Conservation (phyloP, 2,329 filamentous ascomycete genomes). For the Aphanocladium album region DNA sequence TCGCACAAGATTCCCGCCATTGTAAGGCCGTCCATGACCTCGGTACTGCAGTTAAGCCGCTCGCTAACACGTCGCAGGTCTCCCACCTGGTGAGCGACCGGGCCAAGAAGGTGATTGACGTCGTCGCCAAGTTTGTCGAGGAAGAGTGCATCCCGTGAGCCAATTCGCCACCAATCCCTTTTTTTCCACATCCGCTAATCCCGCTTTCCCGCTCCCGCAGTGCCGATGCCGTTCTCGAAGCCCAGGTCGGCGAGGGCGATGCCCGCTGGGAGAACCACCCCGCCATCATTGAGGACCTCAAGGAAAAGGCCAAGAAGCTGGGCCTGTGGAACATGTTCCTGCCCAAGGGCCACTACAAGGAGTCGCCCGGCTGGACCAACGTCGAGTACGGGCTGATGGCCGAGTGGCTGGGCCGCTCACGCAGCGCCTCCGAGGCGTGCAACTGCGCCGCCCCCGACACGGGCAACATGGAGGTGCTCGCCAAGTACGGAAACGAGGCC, state of each 20-base stretch:
- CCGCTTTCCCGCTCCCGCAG: conserved; percentile 29
- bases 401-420: conserved; percentile 85
- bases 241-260: conserved; percentile 72
- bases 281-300: conserved; percentile 79
- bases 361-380: conserved; percentile 91
- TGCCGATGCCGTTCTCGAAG: conserved; percentile 73
- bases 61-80: no score
- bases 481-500: conserved; percentile 80
- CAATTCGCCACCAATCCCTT: not conserved
- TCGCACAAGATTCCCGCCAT: conserved; percentile 42
- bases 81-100: conserved; percentile 68
- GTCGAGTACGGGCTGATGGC: conserved; percentile 98
- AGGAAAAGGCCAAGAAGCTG: conserved; percentile 72
- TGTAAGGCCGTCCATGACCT: conserved; percentile 28
- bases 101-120: conserved; percentile 77
- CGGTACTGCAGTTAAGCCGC: no score
- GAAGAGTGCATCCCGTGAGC: conserved; percentile 82
- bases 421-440: conserved; percentile 75
- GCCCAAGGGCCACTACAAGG: conserved; percentile 89
- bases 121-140: conserved; percentile 93
- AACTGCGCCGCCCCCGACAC: conserved; percentile 91
- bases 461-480: conserved; percentile 92
- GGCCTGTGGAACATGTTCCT: conserved; percentile 99
- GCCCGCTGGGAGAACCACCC: conserved; percentile 78
- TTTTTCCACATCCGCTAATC: not conserved